These are phyloP conservation scores for Botrytis elliptica DNA, from an alignment of 2,329 filamentous ascomycete species.

Conservation along the genomic window DNA sequence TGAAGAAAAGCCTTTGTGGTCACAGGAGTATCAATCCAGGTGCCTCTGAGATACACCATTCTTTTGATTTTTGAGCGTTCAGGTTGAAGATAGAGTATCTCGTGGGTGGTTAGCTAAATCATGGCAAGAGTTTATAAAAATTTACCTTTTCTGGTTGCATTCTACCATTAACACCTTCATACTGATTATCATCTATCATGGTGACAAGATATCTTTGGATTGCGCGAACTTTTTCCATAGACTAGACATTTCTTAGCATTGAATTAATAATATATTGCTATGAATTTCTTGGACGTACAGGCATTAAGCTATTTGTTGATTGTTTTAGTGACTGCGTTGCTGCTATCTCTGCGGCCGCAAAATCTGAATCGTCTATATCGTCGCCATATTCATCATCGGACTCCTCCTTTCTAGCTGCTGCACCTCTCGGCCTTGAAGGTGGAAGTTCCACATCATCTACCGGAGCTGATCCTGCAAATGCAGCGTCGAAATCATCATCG, in stretches of 20 bases:
- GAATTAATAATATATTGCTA: constrained; percentile 32
- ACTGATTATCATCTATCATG: constrained; percentile 68
- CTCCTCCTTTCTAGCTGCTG: constrained; percentile 41
- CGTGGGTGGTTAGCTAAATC: constrained; percentile 22
- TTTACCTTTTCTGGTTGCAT: constrained; percentile 69
- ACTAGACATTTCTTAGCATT: constrained; percentile 68
- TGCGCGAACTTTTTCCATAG: constrained; percentile 63
- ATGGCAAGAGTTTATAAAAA: background rate
- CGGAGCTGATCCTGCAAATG: constrained; percentile 16
- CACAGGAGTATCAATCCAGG: constrained; percentile 82
- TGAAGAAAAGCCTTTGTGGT: constrained; percentile 77
- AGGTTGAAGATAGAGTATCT: constrained; percentile 80
- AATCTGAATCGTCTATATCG: constrained; percentile 64
- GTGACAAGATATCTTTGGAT: constrained; percentile 87
- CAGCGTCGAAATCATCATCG: constrained; percentile 47
- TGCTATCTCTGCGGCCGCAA: constrained; percentile 71
- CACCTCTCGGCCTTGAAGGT: constrained; percentile 9
- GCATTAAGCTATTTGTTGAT: constrained; percentile 40
- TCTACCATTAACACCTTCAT: constrained; percentile 61
- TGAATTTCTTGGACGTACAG: constrained; percentile 52
- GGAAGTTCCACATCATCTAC: constrained; percentile 41
- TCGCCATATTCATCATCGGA: constrained; percentile 74
- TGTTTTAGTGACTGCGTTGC: constrained; percentile 63
- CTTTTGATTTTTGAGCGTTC: constrained; percentile 67
- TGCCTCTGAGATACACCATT: constrained; percentile 74